A percentile compares a stretch with the other conserved stretches of the same genome.
Evolutionary conservation across 2,329 filamentous ascomycete genomes (phyloP).

Genomic region (Penicillium sp.): DNA sequence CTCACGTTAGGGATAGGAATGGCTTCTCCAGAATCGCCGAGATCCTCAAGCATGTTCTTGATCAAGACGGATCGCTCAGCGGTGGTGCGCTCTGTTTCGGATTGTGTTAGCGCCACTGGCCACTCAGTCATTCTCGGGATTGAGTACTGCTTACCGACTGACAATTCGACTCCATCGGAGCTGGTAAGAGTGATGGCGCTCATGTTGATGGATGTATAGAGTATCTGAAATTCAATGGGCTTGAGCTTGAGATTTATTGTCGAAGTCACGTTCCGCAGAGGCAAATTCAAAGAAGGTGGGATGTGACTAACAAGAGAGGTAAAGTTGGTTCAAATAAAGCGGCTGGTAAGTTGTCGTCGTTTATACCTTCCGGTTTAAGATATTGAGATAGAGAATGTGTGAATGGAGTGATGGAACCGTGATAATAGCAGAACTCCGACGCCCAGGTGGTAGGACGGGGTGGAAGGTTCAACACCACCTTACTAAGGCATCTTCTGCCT

Average conservation of each 20-base stretch:
- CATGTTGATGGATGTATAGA: background rate
- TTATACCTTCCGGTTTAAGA: no score
- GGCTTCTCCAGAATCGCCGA: conserved; percentile 61
- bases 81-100: conserved; percentile 67
- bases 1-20: conserved; percentile 67
- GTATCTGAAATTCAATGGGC: background rate
- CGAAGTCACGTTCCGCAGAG: no score
- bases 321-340: no score
- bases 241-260: background rate
- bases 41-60: conserved; percentile 97
- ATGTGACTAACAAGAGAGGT: background rate
- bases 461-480: background rate
- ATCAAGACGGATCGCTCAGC: conserved; percentile 91
- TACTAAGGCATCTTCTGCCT: conserved; percentile 2
- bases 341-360: no score
- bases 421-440: background rate
- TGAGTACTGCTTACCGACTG: conserved; percentile 47
- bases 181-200: conserved; percentile 46
- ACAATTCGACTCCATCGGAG: conserved; percentile 50
- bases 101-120: conserved; percentile 24
- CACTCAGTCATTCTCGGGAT: background rate
- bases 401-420: background rate
- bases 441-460: background rate
- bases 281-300: background rate
- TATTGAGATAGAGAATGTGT: background rate